These are phyloP conservation scores for Diaporthe citriasiana DNA, from an alignment of 2,329 filamentous ascomycete species.

Conservation along the genomic window DNA sequence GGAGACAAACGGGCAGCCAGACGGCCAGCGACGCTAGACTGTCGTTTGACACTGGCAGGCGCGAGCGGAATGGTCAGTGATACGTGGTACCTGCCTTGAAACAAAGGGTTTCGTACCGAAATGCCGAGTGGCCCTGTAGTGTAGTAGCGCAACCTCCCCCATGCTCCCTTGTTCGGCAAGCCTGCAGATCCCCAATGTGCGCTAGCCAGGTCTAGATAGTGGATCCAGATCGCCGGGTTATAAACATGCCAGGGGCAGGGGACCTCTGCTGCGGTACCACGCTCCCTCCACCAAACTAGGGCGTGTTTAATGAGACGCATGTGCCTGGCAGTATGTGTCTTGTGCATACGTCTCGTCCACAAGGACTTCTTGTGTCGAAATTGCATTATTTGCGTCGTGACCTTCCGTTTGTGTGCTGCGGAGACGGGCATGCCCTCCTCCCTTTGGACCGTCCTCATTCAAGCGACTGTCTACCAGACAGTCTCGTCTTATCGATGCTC, in stretches of 20 bases:
- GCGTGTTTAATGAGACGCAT: slow-evolving; percentile 17
- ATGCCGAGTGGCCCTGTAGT: slow-evolving; percentile 20
- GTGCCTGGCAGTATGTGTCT: slow-evolving; percentile 1
- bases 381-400: background rate
- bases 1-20: slow-evolving; percentile 15
- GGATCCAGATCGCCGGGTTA: slow-evolving; percentile 22
- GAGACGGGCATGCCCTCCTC: background rate
- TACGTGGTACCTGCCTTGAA: slow-evolving; percentile 28
- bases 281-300: background rate
- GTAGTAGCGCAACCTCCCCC: slow-evolving; percentile 13
- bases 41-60: slow-evolving; percentile 17
- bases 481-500: background rate
- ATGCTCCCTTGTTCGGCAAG: slow-evolving; percentile 24
- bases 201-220: slow-evolving; percentile 6
- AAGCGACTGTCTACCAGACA: background rate
- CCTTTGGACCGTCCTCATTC: background rate
- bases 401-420: background rate
- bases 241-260: slow-evolving; percentile 28
- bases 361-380: background rate
- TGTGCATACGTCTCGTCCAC: slow-evolving; percentile 1
- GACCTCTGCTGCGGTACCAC: slow-evolving; percentile 27
- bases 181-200: slow-evolving; percentile 30
- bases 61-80: slow-evolving; percentile 9
- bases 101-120: slow-evolving; percentile 34
- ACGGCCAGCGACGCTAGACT: background rate